Percentiles rank a stretch among this genome's conserved stretches.
Evolutionary conservation across 768 basidiomycete species (phyloP).

Genomic region (Strobilomyces confusus): DNA sequence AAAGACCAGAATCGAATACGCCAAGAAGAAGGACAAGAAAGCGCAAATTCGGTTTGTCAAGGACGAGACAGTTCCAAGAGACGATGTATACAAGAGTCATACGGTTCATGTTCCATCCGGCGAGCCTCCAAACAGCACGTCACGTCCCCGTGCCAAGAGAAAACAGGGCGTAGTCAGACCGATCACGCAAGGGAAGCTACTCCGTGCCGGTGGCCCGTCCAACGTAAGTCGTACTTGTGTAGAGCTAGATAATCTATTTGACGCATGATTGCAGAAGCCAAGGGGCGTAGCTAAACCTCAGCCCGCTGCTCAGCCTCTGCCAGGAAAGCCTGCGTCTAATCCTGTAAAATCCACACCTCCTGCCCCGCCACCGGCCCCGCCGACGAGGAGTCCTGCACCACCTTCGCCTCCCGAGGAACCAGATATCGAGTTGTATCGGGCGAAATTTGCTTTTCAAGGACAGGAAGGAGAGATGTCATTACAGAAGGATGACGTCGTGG

Average conservation of each 20-base stretch:
- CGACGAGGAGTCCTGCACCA: constrained; percentile 43
- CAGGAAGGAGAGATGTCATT: constrained; percentile 90
- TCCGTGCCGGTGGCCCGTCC: constrained; percentile 74
- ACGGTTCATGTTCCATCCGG: constrained; percentile 85
- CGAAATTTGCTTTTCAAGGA: constrained; percentile 89
- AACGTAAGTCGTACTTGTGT: constrained; percentile 34
- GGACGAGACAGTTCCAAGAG: constrained; percentile 76
- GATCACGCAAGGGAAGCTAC: constrained; percentile 78
- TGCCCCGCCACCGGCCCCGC: constrained; percentile 34
- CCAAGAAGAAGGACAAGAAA: constrained; percentile 97
- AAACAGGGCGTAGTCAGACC: constrained; percentile 86
- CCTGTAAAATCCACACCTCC: constrained; percentile 20
- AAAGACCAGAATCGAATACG: constrained; percentile 72
- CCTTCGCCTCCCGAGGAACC: constrained; percentile 58
- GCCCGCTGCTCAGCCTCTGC: constrained; percentile 49
- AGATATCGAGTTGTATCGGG: constrained; percentile 72
- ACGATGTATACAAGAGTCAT: constrained; percentile 92
- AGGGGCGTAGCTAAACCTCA: constrained; percentile 36
- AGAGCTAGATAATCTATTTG: not conserved
- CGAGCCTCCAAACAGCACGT: constrained; percentile 76
- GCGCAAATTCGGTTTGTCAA: constrained; percentile 82
- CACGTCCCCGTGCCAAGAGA: constrained; percentile 78
- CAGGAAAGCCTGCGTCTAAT: constrained; percentile 47
- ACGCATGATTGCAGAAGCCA: constrained; percentile 40
- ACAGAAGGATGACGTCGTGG: constrained; percentile 87